phyloP scores from a whole-genome alignment of 176 grass and related monocot species.

The Triticum turgidum region DNA sequence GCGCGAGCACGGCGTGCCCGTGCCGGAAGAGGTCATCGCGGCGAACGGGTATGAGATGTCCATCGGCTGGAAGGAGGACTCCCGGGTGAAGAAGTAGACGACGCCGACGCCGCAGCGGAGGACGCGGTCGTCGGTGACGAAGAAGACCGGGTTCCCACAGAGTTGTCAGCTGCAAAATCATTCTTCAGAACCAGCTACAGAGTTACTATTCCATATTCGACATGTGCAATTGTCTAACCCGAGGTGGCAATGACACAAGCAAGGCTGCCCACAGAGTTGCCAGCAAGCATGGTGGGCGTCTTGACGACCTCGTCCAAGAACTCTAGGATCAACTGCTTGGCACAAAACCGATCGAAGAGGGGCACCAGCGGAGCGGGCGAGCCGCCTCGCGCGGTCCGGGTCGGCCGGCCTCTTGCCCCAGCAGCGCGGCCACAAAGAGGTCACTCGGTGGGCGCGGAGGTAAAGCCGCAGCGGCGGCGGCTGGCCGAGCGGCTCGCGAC shows the following conservation, averaged over 20 bases:
- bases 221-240: too few species aligned
- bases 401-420: constrained; percentile 67
- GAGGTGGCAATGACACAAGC: too few species aligned
- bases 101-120: constrained; percentile 86
- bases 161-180: too few species aligned
- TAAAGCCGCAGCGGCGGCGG: too few species aligned
- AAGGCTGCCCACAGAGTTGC: too few species aligned
- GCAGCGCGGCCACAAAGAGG: constrained; percentile 62
- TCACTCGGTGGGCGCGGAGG: too few species aligned
- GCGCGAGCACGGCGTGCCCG: constrained; percentile 40
- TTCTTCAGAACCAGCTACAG: too few species aligned
- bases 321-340: too few species aligned
- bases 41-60: constrained; percentile 13
- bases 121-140: constrained; percentile 81
- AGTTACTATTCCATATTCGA: too few species aligned
- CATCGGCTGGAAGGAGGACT: constrained; percentile 52
- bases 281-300: too few species aligned
- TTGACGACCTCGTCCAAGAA: too few species aligned
- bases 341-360: constrained; percentile 58
- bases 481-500: too few species aligned
- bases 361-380: constrained; percentile 73
- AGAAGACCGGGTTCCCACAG: constrained; percentile 92
- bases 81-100: constrained; percentile 76
- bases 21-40: not conserved
- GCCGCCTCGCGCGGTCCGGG: constrained; percentile 52